A percentile compares a stretch with the other conserved stretches of the same genome.
Evolutionary conservation across 2,329 filamentous ascomycete species (phyloP).

Genomic region (Talaromyces marneffei): DNA sequence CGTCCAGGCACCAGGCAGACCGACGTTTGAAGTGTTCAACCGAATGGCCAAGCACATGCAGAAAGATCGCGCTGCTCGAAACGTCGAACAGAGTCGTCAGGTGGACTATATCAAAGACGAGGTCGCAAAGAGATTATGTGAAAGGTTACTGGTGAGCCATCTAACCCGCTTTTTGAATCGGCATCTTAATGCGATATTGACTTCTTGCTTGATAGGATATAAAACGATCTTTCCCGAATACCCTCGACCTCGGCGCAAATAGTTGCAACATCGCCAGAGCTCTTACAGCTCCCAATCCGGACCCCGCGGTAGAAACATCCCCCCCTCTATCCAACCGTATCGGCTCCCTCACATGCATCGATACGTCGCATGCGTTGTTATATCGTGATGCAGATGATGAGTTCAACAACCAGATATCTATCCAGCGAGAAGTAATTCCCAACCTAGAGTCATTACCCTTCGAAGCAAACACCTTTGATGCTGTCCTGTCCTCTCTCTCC

Average conservation of each 20-base stretch:
- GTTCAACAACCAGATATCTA: constrained; percentile 68
- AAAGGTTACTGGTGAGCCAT: constrained; percentile 64
- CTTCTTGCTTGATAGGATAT: constrained; percentile 61
- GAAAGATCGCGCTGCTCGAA: constrained; percentile 73
- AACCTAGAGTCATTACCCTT: constrained; percentile 66
- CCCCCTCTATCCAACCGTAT: constrained; percentile 65
- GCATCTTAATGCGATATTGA: neutral
- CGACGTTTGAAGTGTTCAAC: constrained; percentile 87
- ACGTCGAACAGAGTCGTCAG: constrained; percentile 66
- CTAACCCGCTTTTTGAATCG: neutral
- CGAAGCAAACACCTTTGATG: constrained; percentile 71
- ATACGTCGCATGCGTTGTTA: constrained; percentile 71
- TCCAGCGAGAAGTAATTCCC: constrained; percentile 68
- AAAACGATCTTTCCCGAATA: constrained; percentile 75
- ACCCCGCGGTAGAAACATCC: constrained; percentile 38
- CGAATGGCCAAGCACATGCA: constrained; percentile 80
- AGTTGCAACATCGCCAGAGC: constrained; percentile 88
- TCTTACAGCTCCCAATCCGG: constrained; percentile 63
- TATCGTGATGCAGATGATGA: constrained; percentile 63
- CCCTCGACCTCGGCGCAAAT: constrained; percentile 90
- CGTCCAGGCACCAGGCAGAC: constrained; percentile 67
- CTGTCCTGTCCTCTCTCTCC: constrained; percentile 80
- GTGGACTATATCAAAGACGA: constrained; percentile 94
- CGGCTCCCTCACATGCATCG: constrained; percentile 68
- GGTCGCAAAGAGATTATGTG: constrained; percentile 75